Percentiles rank a stretch among this genome's conserved stretches.
phyloP scores from a whole-genome alignment of 768 basidiomycete species.

The Cystofilobasidium macerans region DNA sequence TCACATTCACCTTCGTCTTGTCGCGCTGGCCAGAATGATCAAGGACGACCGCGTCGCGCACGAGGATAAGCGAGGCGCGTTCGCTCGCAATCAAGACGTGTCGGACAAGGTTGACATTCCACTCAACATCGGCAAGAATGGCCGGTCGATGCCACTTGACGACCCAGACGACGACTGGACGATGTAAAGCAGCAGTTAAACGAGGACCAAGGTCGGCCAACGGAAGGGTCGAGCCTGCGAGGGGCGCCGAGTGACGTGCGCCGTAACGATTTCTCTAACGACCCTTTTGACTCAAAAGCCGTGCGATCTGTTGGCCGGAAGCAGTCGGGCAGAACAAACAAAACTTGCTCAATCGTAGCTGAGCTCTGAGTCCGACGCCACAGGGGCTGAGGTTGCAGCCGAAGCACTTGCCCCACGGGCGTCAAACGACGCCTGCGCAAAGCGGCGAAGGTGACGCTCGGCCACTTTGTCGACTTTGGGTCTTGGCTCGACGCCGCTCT shows the following conservation, averaged over 20 bases:
- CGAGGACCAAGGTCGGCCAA: background rate
- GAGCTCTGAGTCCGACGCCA: background rate
- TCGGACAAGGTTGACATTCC: slow-evolving; percentile 25
- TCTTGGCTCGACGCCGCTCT: too few relatives aligned
- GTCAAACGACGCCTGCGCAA: background rate
- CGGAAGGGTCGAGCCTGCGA: background rate
- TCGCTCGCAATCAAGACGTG: slow-evolving; percentile 22
- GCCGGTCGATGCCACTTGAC: background rate
- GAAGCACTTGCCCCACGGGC: background rate
- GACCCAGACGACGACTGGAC: slow-evolving; percentile 8
- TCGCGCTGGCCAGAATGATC: slow-evolving; percentile 53
- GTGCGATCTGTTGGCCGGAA: background rate
- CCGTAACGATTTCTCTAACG: background rate
- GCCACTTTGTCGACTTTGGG: background rate
- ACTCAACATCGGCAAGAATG: background rate
- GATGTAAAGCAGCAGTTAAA: background rate
- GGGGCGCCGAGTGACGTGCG: background rate
- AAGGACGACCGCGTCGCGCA: slow-evolving; percentile 71
- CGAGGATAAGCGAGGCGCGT: slow-evolving; percentile 31
- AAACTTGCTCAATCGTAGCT: background rate
- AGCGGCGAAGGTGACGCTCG: background rate
- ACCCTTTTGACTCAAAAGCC: background rate
- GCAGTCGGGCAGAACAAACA: too few relatives aligned
- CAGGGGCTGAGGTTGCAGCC: background rate
- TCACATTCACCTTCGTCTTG: background rate